Conservation (phyloP, 2,329 filamentous ascomycete species). For the Arthrobotrys conoides region DNA sequence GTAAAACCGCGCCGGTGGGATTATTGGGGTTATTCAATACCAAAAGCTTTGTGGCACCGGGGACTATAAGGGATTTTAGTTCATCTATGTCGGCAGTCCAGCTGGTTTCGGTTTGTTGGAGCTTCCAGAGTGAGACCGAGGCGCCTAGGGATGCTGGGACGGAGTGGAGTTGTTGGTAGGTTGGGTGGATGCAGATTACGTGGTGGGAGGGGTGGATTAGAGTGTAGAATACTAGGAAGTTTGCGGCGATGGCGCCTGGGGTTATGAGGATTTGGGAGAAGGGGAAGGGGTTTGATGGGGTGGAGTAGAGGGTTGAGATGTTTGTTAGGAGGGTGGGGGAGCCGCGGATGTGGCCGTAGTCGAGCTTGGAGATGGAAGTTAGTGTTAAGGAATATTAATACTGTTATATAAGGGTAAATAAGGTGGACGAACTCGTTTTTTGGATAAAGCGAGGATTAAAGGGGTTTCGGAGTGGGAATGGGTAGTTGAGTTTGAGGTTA, state of each 20-base stretch:
- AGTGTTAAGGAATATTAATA: neutral
- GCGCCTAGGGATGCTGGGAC: constrained; percentile 82
- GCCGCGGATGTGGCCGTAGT: constrained; percentile 81
- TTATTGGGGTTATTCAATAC: constrained; percentile 85
- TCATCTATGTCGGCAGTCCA: constrained; percentile 79
- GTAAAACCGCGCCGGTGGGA: constrained; percentile 80
- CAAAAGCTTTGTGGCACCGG: constrained; percentile 79
- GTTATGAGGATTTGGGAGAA: constrained; percentile 80
- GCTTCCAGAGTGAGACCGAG: constrained; percentile 82
- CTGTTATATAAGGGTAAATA: neutral
- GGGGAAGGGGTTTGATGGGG: constrained; percentile 70
- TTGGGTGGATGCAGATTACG: constrained; percentile 87
- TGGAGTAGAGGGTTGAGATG: constrained; percentile 77
- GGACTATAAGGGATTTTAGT: constrained; percentile 74
- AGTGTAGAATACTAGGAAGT: constrained; percentile 82
- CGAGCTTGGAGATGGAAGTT: constrained; percentile 71
- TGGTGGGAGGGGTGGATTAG: constrained; percentile 82
- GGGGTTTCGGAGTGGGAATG: constrained; percentile 62
- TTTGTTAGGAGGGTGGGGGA: constrained; percentile 75
- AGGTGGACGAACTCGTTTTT: constrained; percentile 53
- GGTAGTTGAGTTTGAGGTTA: constrained; percentile 67
- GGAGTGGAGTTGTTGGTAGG: constrained; percentile 86
- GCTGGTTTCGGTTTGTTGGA: constrained; percentile 73
- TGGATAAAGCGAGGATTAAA: constrained; percentile 55
- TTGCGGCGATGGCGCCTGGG: constrained; percentile 85